Base-by-base conservation (phyloP, 1,284 basidiomycete genomes). In the Tilletia walkeri region DNA sequence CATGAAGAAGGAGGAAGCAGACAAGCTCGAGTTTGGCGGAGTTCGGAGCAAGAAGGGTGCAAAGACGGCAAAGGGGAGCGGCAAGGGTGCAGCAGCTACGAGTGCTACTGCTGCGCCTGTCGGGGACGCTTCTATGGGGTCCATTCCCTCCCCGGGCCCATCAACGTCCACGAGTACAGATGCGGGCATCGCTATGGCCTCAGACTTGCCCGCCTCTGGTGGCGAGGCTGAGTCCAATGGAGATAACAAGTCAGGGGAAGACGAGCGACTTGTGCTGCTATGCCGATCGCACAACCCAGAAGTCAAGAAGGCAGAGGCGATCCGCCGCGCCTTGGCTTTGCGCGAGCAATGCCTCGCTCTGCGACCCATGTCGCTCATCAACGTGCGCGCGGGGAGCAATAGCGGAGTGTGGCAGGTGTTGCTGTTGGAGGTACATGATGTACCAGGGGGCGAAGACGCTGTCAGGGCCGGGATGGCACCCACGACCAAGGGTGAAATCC, bases 211-310 rank as follows among this genome's bases (percentile, higher is more conserved):
- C 2, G 24, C 24, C 24, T 30, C 24, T 49, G 48, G 14, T 49
- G 65, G 10, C 14, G 63, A 50, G 9, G 39, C 67, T 38, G 49
- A 12, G 9, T 10, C n/a, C 47, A 14, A 67, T 14, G 50, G 59
- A 41, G 53, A 39, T 30, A 24, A 56, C 12, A 24, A 56, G 53
- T 30, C 30, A 14, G 71, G 67, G 16, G 69, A 41, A 18, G 70
- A 72, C 1, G 79, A 81, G 61, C 78, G 81, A 2, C 73, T 77
- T 6, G 82, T 83, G 2, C 75, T 82, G 20, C 77, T 83, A 50
- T 83, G 82, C 72, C 74, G 75, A 30, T 56, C 69, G 7, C 82
- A 83, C 79, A 83, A 83, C 61, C 82, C 82, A 10, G 74, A 74
- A 24, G 74, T 72, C 66, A 72, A 71, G 20, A 72, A 77, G 61